Evolutionary conservation across 371 early-diverging fungal genomes (phyloP), one percentile per base, ranked within the genome.

Genomic region (Lichtheimia corymbifera): DNA sequence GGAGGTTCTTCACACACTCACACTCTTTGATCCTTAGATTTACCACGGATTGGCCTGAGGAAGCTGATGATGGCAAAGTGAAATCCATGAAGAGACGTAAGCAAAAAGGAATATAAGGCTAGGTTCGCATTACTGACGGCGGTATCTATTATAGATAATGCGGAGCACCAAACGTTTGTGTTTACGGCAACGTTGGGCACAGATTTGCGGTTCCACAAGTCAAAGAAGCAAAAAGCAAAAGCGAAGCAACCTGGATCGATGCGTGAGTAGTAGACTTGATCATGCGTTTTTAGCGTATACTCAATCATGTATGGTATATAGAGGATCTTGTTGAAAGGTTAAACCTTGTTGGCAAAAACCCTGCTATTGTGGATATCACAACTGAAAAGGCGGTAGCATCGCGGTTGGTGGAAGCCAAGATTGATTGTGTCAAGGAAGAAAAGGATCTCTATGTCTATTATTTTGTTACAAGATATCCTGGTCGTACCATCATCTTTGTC

Each of bases 181-280:
- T 99, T 95, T 69, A 98, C 97, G 5, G 99, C 99, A 13, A 99
- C 99, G 0, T 65, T 97, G 53, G 78, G 87, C 53, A 88, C 91
- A 51, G 88, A 91, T 59, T 70, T 89, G 35, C 80, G 84, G 42
- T 76, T 84, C 64, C 74, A 83, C 52, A 68, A 80, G 15, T 78
- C 83, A 61, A 71, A 72, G 42, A 84, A 83, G 59, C 78, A 74
- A 58, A 79, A 60, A 15, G 61, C 41, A 24, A 71, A 61, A 50
- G 65, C 70, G 50, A 64, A 20, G 51, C 68, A 73, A 62, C 67
- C 68, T 20, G 72, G 78, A 59, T 60, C 82, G 59, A 63, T 57
- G 65, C 62, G 63, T 60, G 61, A 28, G 58, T 69, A 63, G 5
- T 30, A 9, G 30, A 20, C 11, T 50, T 2, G 14, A 24, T 15